These are phyloP conservation scores for Pyrenophora tritici-repentis DNA, from an alignment of 2,329 filamentous ascomycete species.

Conservation along the genomic window DNA sequence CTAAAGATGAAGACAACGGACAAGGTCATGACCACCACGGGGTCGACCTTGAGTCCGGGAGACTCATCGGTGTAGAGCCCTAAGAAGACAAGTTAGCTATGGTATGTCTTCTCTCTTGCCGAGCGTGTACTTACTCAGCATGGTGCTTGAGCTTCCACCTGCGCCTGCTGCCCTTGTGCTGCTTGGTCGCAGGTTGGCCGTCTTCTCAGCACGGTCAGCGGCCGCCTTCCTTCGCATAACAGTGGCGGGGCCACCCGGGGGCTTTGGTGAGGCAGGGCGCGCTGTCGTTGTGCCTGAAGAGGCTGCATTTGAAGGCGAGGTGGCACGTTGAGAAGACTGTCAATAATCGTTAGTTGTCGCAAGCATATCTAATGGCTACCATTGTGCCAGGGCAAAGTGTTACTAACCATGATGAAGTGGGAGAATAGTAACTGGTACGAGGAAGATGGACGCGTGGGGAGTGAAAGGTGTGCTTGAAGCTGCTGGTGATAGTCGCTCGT, in stretches of 20 bases:
- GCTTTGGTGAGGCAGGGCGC: slow-evolving; percentile 83
- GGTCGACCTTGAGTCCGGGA: slow-evolving; percentile 95
- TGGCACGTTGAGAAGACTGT: slow-evolving; percentile 38
- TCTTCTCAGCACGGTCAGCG: slow-evolving; percentile 95
- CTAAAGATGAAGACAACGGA: slow-evolving; percentile 99
- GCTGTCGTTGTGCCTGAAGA: slow-evolving; percentile 70
- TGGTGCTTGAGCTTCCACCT: slow-evolving; percentile 94
- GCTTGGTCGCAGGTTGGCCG: slow-evolving; percentile 88
- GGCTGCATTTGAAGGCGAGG: slow-evolving; percentile 43
- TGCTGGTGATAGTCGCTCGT: slow-evolving; percentile 19
- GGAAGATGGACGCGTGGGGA: slow-evolving; percentile 4
- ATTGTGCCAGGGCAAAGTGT: neutral
- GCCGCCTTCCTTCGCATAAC: slow-evolving; percentile 94
- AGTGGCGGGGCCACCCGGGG: slow-evolving; percentile 91
- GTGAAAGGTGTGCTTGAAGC: slow-evolving; percentile 16
- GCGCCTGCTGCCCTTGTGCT: slow-evolving; percentile 93
- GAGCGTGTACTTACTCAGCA: slow-evolving; percentile 76
- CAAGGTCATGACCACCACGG: slow-evolving; percentile 93
- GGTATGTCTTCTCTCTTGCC: too few species aligned
- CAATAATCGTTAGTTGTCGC: slow-evolving; percentile 2
- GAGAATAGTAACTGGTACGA: slow-evolving; percentile 7
- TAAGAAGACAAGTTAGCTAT: slow-evolving; percentile 46
- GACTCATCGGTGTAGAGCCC: slow-evolving; percentile 98
- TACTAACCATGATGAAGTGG: slow-evolving; percentile 28
- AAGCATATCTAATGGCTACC: slow-evolving; percentile 8